Evolutionary conservation across 768 basidiomycete genomes (phyloP), one percentile per base, ranked within the genome.

Genomic region (Russula sp.): DNA sequence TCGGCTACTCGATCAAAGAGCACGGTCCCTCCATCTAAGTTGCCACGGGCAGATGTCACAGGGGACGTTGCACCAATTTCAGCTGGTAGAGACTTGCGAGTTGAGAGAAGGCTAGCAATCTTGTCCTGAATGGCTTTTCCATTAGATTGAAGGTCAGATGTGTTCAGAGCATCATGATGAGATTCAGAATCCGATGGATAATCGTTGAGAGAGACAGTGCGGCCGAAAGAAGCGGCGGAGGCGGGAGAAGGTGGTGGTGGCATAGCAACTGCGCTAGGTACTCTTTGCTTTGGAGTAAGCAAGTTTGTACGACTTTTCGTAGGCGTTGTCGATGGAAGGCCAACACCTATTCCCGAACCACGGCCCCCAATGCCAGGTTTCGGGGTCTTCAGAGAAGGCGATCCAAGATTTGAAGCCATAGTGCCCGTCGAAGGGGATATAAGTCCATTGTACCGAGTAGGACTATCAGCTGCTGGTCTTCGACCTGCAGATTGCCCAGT

Each of bases 251-350:
- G 76, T 18, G 89, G 89, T 3, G 89, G 90, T 2, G 88, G 90
- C 90, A 92, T 90, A 7, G 87, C 84, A 32, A 88, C 72, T n/a
- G 80, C 77, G 67, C 87, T 88, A 35, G 88, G 86, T 62, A 89
- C 70, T 54, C 88, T 79, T 14, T 82, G 79, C 35, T 87, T 80
- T 47, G 86, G 84, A 11, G 85, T 87, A 62, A 70, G 72, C 18
- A 76, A 59, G 14, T 76, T 73, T 20, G 72, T 59, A 54, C 76
- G 73, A 34, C 69, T 49, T 59, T 74, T 79, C 2, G 74, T 72
- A 16, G 74, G 74, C 9, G 72, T 77, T n/a, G 76, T 71, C 11
- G 80, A 77, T 5, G 79, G 73, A 41, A 73, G 71, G 29, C 75
- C 76, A 10, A 73, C 70, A 18, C 74, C 74, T 8, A 78, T 63